Evolutionary conservation across 345 rosid species (phyloP).

Genomic region (Citropsis articulata): DNA sequence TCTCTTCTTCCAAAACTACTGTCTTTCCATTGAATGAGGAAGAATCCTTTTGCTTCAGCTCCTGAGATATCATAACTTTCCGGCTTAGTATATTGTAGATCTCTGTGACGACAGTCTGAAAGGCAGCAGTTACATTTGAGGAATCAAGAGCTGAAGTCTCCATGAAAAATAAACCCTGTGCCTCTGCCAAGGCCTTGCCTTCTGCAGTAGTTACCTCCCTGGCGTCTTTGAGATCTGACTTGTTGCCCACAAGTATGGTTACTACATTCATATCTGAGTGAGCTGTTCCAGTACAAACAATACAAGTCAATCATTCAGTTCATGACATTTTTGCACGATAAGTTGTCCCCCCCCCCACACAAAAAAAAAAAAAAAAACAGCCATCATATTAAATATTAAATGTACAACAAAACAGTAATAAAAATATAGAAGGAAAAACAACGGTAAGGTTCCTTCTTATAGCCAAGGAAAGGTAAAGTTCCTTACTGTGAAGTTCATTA

Average conservation of each 20-base stretch:
- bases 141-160: constrained; percentile 98
- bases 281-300: constrained; percentile 52
- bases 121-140: constrained; percentile 85
- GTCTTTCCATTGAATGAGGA: constrained; percentile 64
- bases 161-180: constrained; percentile 86
- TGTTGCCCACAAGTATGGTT: constrained; percentile 89
- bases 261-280: constrained; percentile 98
- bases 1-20: constrained; percentile 54
- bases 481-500: constrained; percentile 95
- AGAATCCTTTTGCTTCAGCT: constrained; percentile 60
- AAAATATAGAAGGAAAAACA: not conserved
- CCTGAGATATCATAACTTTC: constrained; percentile 83
- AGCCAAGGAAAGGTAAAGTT: not conserved
- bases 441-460: not conserved
- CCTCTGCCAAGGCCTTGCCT: constrained; percentile 87
- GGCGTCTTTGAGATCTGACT: constrained; percentile 84
- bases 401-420: not conserved
- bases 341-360: not conserved
- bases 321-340: not conserved
- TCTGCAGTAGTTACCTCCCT: constrained; percentile 86
- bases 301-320: constrained; percentile 6
- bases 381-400: not conserved
- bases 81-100: constrained; percentile 84
- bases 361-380: too few species aligned
- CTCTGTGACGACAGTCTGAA: constrained; percentile 89